Percentiles rank a stretch among this genome's conserved stretches.
phyloP scores from a whole-genome alignment of 2,329 filamentous ascomycete genomes.

The Exophiala sideris region DNA sequence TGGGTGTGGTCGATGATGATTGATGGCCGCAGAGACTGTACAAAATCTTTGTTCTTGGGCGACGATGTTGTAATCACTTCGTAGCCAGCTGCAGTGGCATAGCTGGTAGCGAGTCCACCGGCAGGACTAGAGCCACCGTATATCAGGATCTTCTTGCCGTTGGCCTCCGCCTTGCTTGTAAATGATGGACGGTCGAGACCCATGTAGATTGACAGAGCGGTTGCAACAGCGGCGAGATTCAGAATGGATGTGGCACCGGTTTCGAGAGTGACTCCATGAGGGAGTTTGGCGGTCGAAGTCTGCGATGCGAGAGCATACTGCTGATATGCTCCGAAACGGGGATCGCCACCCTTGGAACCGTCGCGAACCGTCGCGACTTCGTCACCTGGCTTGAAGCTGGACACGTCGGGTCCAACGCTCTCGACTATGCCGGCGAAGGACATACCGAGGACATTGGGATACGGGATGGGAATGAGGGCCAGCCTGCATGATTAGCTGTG shows the following conservation, averaged over 20 bases:
- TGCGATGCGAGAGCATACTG: conserved; percentile 22
- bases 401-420: conserved; percentile 16
- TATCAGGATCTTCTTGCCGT: conserved; percentile 33
- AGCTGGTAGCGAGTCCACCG: conserved; percentile 38
- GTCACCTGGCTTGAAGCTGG: conserved; percentile 19
- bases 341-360: conserved; percentile 12
- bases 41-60: conserved; percentile 33
- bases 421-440: conserved; percentile 20
- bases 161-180: background rate
- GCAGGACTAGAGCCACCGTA: conserved; percentile 40
- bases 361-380: conserved; percentile 13
- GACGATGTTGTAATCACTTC: conserved; percentile 36
- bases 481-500: conserved; percentile 1
- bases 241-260: conserved; percentile 17
- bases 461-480: conserved; percentile 6
- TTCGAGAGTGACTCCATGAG: conserved; percentile 12
- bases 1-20: conserved; percentile 8
- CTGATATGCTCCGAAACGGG: conserved; percentile 24
- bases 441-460: conserved; percentile 23
- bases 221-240: conserved; percentile 23
- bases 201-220: conserved; percentile 22
- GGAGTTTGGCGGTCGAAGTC: conserved; percentile 10
- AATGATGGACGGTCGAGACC: conserved; percentile 16
- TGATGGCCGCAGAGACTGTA: conserved; percentile 32
- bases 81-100: conserved; percentile 36